Percentiles rank a stretch among this genome's conserved stretches.
phyloP scores from a whole-genome alignment of 2,329 filamentous ascomycete genomes.

The Alternaria metachromatica region DNA sequence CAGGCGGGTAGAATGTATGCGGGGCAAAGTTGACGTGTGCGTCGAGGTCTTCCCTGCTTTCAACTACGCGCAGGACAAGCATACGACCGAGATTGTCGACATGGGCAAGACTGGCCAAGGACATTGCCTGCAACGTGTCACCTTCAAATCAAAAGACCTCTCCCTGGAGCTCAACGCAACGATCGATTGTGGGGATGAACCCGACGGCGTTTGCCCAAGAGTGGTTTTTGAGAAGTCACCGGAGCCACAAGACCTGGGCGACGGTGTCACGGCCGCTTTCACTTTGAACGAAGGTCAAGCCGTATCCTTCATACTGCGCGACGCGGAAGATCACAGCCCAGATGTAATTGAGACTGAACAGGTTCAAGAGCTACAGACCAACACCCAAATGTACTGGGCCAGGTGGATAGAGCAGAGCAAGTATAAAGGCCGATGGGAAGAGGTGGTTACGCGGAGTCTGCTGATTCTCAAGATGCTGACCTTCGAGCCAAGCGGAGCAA shows the following conservation, averaged over 20 bases:
- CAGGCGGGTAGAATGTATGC: constrained; percentile 74
- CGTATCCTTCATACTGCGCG: constrained; percentile 72
- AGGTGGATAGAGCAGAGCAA: constrained; percentile 74
- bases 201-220: constrained; percentile 55
- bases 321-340: constrained; percentile 63
- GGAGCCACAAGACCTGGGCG: constrained; percentile 62
- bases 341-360: constrained; percentile 64
- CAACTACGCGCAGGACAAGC: constrained; percentile 69
- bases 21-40: constrained; percentile 69
- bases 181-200: constrained; percentile 66
- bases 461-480: constrained; percentile 79
- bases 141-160: constrained; percentile 65
- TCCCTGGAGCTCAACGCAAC: constrained; percentile 73
- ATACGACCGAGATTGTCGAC: constrained; percentile 64
- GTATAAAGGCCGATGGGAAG: constrained; percentile 75
- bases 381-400: constrained; percentile 75
- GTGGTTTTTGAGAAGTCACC: constrained; percentile 64
- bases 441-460: constrained; percentile 73
- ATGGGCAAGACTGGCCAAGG: constrained; percentile 18
- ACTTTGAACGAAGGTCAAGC: constrained; percentile 70
- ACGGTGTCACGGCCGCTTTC: constrained; percentile 68
- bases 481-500: constrained; percentile 79
- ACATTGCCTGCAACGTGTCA: constrained; percentile 51
- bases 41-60: constrained; percentile 71
- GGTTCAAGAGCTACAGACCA: constrained; percentile 69